Evolutionary conservation across 208 protist genomes (phyloP).

Genomic region (Phytomonas francai): DNA sequence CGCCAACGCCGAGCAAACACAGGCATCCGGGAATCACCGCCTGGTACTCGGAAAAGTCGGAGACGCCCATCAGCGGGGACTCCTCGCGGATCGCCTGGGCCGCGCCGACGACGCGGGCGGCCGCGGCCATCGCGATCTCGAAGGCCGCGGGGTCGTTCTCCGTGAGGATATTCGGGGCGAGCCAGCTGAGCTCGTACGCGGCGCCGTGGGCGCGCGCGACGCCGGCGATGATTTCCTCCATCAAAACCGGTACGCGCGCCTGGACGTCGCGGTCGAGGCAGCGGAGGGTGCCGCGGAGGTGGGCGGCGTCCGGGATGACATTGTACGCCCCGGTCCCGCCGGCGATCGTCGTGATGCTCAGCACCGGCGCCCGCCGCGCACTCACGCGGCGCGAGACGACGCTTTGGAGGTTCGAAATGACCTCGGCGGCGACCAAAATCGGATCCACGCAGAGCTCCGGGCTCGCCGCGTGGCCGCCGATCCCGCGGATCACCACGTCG

Average conservation of each 20-base stretch:
- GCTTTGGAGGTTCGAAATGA: constrained; percentile 46
- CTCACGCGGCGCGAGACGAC: constrained; percentile 60
- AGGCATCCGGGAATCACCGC: constrained; percentile 62
- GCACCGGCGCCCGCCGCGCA: constrained; percentile 44
- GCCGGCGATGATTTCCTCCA: constrained; percentile 64
- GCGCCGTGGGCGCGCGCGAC: constrained; percentile 57
- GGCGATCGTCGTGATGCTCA: constrained; percentile 55
- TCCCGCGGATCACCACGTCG: constrained; percentile 55
- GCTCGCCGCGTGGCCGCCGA: constrained; percentile 58
- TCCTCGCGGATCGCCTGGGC: constrained; percentile 34
- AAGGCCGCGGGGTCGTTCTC: constrained; percentile 71
- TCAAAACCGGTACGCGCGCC: constrained; percentile 39
- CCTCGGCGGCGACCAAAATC: constrained; percentile 47
- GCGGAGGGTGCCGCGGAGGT: constrained; percentile 62
- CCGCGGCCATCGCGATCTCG: constrained; percentile 40
- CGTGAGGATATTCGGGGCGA: constrained; percentile 74
- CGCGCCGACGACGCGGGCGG: constrained; percentile 35
- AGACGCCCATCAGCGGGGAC: constrained; percentile 44
- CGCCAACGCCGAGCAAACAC: constrained; percentile 57
- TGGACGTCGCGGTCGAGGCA: constrained; percentile 60
- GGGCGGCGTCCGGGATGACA: constrained; percentile 59
- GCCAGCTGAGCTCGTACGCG: constrained; percentile 51
- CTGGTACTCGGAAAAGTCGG: constrained; percentile 73
- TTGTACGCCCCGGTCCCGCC: constrained; percentile 61
- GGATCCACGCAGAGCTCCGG: constrained; percentile 62